Evolutionary conservation across 225 moss, liverwort and hornwort species (phyloP), one percentile per base, ranked within the genome.

Genomic region (Bryum argenteum): DNA sequence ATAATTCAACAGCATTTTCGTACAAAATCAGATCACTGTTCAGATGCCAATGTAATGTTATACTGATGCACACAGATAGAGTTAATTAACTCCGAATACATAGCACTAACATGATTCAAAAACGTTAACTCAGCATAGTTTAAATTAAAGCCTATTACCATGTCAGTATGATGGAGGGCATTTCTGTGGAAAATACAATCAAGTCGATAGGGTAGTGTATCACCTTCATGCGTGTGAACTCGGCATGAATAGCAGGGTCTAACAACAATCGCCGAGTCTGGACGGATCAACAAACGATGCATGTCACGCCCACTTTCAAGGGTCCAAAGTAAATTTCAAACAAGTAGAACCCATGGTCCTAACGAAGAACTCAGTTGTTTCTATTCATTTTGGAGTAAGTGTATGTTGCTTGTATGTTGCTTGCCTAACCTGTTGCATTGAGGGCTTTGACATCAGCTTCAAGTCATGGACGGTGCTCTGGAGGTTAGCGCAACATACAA

Each of bases 361-460:
- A 11, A 72, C 11, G 45, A 69, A 47, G 50, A 10, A 69, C 67
- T 67, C 22, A 18, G 51, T 67, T 20, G 57, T 61, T 62, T 52
- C 26, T 15, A 50, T 52, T 45, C 38, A 33, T 62, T 71, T 17
- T 1, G 58, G 54, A 41, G 63, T 78, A 9, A 6, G 33, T 24
- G 42, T 48, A 58, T 23, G 28, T 8, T 67, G 55, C 11, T 8
- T 23, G 53, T 54, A 24, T 47, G 19, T n/a, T n/a, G 47, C 17
- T 19, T 58, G 50, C 38, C 61, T 52, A 67, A 94, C 98, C 94
- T 94, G 98, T 55, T 94, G 86, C 87, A 90, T 91, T 63, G 92
- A 88, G 50, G 98, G 98, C 69, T 89, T 98, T 75, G 88, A 74
- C 89, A 92, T 89, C 44, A 94, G 84, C 85, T 89, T 92, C 76